Conservation (phyloP, 495 filamentous ascomycete genomes). For the Alectoria sarmentosa region DNA sequence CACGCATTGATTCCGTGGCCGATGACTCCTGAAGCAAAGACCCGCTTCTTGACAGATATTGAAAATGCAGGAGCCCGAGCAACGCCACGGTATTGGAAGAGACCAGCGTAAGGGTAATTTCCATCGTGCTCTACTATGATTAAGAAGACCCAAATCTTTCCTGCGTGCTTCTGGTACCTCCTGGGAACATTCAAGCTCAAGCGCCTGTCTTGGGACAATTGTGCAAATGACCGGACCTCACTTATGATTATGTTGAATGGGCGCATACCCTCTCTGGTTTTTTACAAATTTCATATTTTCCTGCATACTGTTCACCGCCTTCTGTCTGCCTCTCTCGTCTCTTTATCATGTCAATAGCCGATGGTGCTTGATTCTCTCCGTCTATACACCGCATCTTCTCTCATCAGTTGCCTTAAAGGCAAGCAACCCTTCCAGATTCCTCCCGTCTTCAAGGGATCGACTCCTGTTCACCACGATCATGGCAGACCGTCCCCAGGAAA, state of each 20-base stretch:
- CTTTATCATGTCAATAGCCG: background rate
- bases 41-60: too few species aligned
- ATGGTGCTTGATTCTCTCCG: background rate
- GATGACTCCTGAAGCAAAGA: background rate
- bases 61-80: too few species aligned
- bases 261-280: too few species aligned
- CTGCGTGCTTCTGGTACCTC: background rate
- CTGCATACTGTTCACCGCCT: background rate
- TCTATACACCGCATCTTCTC: background rate
- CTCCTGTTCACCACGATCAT: background rate
- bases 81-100: background rate
- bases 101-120: background rate
- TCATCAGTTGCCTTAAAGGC: background rate
- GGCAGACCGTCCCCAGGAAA: background rate
- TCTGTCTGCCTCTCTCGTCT: background rate
- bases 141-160: background rate
- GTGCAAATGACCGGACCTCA: background rate
- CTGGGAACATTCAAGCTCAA: background rate
- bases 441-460: too few species aligned
- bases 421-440: background rate
- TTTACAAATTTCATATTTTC: too few species aligned
- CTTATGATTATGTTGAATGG: background rate
- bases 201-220: background rate
- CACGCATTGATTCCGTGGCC: background rate
- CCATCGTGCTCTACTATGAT: too few species aligned